Evolutionary conservation across 176 grass and related monocot species (phyloP).

Genomic region (Eleusine indica): DNA sequence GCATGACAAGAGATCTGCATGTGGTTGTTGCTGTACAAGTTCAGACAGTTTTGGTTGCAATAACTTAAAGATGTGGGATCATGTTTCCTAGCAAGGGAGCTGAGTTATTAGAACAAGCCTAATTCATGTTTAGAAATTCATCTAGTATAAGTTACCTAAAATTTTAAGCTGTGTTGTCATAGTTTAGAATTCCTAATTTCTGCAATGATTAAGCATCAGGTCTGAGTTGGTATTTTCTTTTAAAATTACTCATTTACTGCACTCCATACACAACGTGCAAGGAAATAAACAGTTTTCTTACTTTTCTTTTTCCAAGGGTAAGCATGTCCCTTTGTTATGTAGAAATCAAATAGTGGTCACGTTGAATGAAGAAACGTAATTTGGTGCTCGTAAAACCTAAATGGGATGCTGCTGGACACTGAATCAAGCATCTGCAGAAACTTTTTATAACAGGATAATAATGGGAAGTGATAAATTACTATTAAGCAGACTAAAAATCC

Average conservation of each 20-base stretch:
- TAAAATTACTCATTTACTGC: neutral
- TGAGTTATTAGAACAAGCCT: slow-evolving; percentile 28
- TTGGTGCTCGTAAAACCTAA: neutral
- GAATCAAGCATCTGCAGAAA: neutral
- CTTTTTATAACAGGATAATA: neutral
- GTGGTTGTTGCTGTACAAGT: slow-evolving; percentile 12
- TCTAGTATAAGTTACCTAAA: neutral
- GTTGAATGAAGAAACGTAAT: neutral
- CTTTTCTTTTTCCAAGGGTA: neutral
- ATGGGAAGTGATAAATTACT: neutral
- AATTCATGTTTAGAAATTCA: slow-evolving; percentile 21
- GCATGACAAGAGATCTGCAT: slow-evolving; percentile 35
- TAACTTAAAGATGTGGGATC: slow-evolving; percentile 35
- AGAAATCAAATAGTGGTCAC: neutral
- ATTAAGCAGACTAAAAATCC: neutral
- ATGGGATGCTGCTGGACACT: neutral
- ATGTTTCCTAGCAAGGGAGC: slow-evolving; percentile 9
- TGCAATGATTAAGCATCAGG: neutral
- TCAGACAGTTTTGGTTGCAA: slow-evolving; percentile 34
- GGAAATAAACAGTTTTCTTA: neutral
- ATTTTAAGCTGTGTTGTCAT: neutral
- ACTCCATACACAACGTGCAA: neutral
- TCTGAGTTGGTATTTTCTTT: neutral
- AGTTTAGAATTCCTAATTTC: slow-evolving; percentile 19
- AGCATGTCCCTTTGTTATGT: neutral